Percentiles rank a stretch among this genome's conserved stretches.
phyloP scores from a whole-genome alignment of 495 filamentous ascomycete genomes.

The Paragyromitra xinjiangensis region DNA sequence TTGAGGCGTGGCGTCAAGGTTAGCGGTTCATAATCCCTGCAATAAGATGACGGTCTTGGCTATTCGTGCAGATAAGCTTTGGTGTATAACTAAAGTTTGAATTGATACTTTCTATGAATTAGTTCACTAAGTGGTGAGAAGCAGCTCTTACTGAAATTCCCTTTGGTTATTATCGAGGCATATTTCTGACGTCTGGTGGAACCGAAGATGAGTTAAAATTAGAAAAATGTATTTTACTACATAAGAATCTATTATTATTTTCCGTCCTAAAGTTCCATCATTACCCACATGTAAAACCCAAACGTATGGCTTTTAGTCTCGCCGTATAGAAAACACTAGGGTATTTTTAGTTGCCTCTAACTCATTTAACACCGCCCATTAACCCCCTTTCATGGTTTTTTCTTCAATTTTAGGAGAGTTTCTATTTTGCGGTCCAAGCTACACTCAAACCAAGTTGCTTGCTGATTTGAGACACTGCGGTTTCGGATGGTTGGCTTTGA shows the following conservation, averaged over 20 bases:
- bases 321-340: background rate
- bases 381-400: background rate
- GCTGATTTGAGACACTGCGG: slow-evolving; percentile 31
- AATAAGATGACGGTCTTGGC: too few species aligned
- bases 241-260: background rate
- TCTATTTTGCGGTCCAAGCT: background rate
- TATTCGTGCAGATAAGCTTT: too few species aligned
- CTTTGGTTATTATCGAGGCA: too few species aligned
- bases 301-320: background rate
- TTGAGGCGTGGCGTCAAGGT: too few species aligned
- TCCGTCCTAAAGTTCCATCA: background rate
- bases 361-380: background rate
- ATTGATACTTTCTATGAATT: too few species aligned
- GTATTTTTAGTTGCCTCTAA: background rate
- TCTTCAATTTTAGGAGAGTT: background rate
- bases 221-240: background rate
- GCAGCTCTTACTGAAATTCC: too few species aligned
- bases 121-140: too few species aligned
- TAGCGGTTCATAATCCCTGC: too few species aligned
- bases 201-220: background rate
- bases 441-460: slow-evolving; percentile 6
- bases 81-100: too few species aligned
- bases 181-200: too few species aligned
- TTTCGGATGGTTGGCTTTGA: slow-evolving; percentile 30
- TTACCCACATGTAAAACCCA: background rate